A percentile compares a stretch with the other conserved stretches of the same genome.
These are phyloP conservation scores for Casuarina equisetifolia DNA, from an alignment of 306 rosid species.

Conservation along the genomic window DNA sequence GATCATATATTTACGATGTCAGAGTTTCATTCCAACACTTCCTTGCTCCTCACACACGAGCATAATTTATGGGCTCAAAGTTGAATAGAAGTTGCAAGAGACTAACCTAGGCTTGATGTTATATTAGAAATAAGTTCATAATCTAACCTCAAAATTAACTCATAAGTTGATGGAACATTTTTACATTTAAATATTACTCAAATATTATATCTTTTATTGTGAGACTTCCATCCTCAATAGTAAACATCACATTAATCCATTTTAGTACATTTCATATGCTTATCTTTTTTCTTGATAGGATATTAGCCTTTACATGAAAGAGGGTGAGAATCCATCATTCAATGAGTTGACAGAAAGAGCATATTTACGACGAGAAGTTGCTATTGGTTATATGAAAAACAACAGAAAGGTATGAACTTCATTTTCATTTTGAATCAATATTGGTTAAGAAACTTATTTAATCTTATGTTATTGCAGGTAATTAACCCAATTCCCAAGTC, in stretches of 20 bases:
- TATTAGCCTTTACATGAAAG: slow-evolving; percentile 77
- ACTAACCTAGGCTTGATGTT: no score
- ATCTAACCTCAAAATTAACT: no score
- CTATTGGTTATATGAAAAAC: slow-evolving; percentile 86
- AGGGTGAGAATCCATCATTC: slow-evolving; percentile 87
- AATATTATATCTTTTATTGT: no score
- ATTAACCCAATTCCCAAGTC: slow-evolving; percentile 83
- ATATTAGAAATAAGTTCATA: no score
- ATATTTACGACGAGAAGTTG: slow-evolving; percentile 80
- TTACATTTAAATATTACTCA: no score
- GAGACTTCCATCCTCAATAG: no score
- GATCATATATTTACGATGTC: no score
- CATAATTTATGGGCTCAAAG: no score
- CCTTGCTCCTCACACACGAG: no score
- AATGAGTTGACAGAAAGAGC: slow-evolving; percentile 85
- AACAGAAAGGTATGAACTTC: slow-evolving; percentile 60
- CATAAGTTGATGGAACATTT: no score
- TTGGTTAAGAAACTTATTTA: slow-evolving; percentile 25
- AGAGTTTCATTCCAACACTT: no score
- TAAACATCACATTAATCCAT: slow-evolving; percentile 5
- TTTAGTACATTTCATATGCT: slow-evolving; percentile 12
- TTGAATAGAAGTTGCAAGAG: no score
- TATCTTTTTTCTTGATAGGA: slow-evolving; percentile 47
- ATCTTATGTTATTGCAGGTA: slow-evolving; percentile 54
- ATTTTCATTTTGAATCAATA: slow-evolving; percentile 17